Percentiles rank a stretch among this genome's conserved stretches.
phyloP scores from a whole-genome alignment of 306 rosid genomes.

The Cucumis hystrix region DNA sequence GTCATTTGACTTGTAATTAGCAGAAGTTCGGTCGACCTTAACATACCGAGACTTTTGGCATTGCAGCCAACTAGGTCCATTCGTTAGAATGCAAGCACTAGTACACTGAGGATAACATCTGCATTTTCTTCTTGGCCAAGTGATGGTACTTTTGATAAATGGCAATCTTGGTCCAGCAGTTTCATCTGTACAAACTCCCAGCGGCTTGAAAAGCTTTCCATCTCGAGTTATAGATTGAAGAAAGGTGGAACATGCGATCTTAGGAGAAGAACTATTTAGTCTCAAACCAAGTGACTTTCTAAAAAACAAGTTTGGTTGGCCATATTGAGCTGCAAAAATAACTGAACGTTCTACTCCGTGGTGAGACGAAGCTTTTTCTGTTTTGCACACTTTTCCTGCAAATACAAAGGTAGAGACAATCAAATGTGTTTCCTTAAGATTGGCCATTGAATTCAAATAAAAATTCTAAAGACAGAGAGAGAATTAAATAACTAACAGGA shows the following conservation, averaged over 20 bases:
- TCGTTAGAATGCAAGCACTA: slow-evolving; percentile 16
- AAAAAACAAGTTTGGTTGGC: slow-evolving; percentile 10
- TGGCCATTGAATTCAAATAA: background rate
- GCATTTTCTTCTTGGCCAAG: slow-evolving; percentile 27
- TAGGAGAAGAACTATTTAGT: slow-evolving; percentile 16
- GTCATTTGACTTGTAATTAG: slow-evolving; percentile 64
- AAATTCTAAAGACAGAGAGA: background rate
- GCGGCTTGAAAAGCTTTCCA: slow-evolving; percentile 23
- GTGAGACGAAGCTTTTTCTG: slow-evolving; percentile 24
- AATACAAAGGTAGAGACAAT: slow-evolving; percentile 1
- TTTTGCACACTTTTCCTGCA: slow-evolving; percentile 42
- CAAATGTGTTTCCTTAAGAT: background rate
- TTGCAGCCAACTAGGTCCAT: slow-evolving; percentile 20
- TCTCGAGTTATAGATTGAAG: slow-evolving; percentile 15
- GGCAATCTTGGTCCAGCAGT: slow-evolving; percentile 10
- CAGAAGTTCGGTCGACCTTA: slow-evolving; percentile 32
- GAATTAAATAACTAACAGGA: background rate
- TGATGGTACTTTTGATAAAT: slow-evolving; percentile 12
- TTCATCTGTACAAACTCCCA: slow-evolving; percentile 4
- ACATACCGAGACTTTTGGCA: slow-evolving; percentile 15
- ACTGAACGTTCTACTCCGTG: slow-evolving; percentile 23
- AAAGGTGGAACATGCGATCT: slow-evolving; percentile 14
- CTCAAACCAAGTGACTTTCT: slow-evolving; percentile 12
- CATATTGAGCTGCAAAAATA: slow-evolving; percentile 6
- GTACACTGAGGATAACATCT: slow-evolving; percentile 23